Base-by-base conservation (phyloP, 1,284 basidiomycete species). In the Malassezia pachydermatis region DNA sequence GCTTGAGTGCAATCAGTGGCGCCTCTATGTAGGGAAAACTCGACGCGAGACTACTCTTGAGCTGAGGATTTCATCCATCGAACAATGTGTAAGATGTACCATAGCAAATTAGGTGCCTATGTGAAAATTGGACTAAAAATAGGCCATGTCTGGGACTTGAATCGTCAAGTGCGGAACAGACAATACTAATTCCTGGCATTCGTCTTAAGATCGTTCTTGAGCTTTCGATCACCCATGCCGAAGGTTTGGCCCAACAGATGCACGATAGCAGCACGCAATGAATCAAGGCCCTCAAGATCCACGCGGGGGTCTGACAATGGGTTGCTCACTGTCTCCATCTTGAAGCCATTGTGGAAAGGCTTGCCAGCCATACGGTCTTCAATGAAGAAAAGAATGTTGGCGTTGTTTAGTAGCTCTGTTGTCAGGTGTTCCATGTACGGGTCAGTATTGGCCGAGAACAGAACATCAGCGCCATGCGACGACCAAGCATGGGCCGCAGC, bases 1-100 rank as follows among this genome's bases (percentile, higher is more conserved):
- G 63, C 63, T 66, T 66, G 59, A 66, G 63, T 66, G 63, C 63
- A 66, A 66, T 66, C 62, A 56, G 60, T 64, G 63, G 63, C 63
- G 55, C 55, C 57, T 57, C 62, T 48, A 13, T 10, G 17, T 20
- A 44, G 63, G 46, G 57, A 24, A 55, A 66, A 66, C 63, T 66
- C 63, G 62, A 66, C 61, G 63, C 63, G 63, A 58, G 63, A 66
- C 63, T 66, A 66, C 63, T 66, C 63, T 66, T 58, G 58, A 54
- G 52, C 61, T 62, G 61, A 29, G 50, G 50, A 45, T 42, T 22
- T 17, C 25, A 33, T 34, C 10, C 19, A 11, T 30, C 11, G n/a
- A n/a, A n/a, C n/a, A n/a, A n/a, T n/a, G n/a, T n/a, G n/a, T n/a
- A n/a, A n/a, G n/a, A n/a, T n/a, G n/a, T n/a, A n/a, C 28, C 28